Percentiles rank a stretch among this genome's conserved stretches.
Conservation (phyloP, 2,329 filamentous ascomycete species). For the Trichophyton verrucosum region DNA sequence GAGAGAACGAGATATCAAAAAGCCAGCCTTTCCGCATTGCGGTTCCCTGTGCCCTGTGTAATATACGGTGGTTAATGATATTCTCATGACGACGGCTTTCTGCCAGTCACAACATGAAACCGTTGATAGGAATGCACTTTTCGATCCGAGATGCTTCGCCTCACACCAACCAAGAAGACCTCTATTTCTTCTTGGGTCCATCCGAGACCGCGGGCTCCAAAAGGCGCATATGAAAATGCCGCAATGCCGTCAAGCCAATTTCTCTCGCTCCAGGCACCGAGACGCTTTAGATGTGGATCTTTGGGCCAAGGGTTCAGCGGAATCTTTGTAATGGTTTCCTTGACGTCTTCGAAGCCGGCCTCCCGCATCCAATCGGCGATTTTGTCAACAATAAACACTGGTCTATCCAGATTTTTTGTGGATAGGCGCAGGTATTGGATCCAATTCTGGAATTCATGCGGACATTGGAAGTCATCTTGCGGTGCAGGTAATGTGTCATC, state of each 20-base stretch:
- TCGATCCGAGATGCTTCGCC: slow-evolving; percentile 30
- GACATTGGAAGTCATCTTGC: slow-evolving; percentile 27
- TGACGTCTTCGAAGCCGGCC: slow-evolving; percentile 18
- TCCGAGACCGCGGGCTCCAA: slow-evolving; percentile 25
- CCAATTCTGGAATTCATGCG: slow-evolving; percentile 38
- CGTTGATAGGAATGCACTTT: slow-evolving; percentile 32
- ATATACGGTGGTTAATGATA: neutral
- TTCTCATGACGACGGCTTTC: slow-evolving; percentile 12
- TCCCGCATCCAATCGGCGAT: slow-evolving; percentile 16
- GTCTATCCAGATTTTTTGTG: slow-evolving; percentile 31
- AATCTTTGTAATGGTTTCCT: slow-evolving; percentile 12
- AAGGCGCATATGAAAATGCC: slow-evolving; percentile 34
- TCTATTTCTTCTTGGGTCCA: slow-evolving; percentile 37
- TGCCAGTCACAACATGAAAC: slow-evolving; percentile 27
- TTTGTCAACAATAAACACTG: slow-evolving; percentile 41
- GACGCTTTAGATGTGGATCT: slow-evolving; percentile 31
- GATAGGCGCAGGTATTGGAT: slow-evolving; percentile 32
- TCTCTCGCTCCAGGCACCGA: slow-evolving; percentile 39
- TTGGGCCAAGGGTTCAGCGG: slow-evolving; percentile 21
- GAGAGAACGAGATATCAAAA: neutral
- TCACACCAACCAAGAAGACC: slow-evolving; percentile 34
- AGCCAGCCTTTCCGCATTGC: neutral
- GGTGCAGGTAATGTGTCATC: slow-evolving; percentile 41
- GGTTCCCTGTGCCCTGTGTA: slow-evolving; percentile 5
- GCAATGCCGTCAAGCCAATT: slow-evolving; percentile 35